Percentiles rank a stretch among this genome's conserved stretches.
phyloP scores from a whole-genome alignment of 306 rosid species.

The Vicia villosa region DNA sequence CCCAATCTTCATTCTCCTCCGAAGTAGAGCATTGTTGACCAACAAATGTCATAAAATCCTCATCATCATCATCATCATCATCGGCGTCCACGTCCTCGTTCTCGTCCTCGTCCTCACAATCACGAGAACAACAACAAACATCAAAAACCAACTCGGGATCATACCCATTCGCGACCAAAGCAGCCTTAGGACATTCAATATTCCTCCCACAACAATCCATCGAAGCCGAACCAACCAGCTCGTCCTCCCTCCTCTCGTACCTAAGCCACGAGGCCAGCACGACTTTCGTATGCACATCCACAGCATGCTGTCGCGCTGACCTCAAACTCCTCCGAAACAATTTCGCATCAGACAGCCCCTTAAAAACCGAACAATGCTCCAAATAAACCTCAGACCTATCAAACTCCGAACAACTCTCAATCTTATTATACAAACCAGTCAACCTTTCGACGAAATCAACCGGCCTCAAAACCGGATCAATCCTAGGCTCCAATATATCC shows the following conservation, averaged over 20 bases:
- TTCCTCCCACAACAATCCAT: slow-evolving; percentile 75
- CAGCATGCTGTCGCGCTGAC: slow-evolving; percentile 74
- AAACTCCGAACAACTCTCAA: slow-evolving; percentile 54
- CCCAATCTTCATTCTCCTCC: slow-evolving; percentile 61
- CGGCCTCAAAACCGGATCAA: slow-evolving; percentile 54
- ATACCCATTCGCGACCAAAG: slow-evolving; percentile 60
- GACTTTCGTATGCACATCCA: slow-evolving; percentile 66
- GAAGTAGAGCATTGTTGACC: slow-evolving; percentile 59
- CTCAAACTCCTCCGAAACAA: slow-evolving; percentile 73
- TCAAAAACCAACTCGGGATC: slow-evolving; percentile 66
- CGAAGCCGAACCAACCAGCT: slow-evolving; percentile 58
- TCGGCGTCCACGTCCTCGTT: background rate
- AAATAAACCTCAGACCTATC: slow-evolving; percentile 54
- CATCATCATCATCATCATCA: background rate
- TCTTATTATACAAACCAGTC: slow-evolving; percentile 48
- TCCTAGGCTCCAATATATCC: slow-evolving; percentile 63
- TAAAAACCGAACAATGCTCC: slow-evolving; percentile 65
- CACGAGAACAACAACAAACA: slow-evolving; percentile 46
- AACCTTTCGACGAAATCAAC: slow-evolving; percentile 55
- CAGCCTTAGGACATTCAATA: slow-evolving; percentile 71
- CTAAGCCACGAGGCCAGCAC: slow-evolving; percentile 78
- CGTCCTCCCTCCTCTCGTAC: slow-evolving; percentile 81
- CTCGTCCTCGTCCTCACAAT: background rate
- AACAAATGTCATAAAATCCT: background rate
- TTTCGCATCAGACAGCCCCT: slow-evolving; percentile 58